phyloP scores from a whole-genome alignment of 1,284 basidiomycete genomes.

The Leccinum subspadiceum region DNA sequence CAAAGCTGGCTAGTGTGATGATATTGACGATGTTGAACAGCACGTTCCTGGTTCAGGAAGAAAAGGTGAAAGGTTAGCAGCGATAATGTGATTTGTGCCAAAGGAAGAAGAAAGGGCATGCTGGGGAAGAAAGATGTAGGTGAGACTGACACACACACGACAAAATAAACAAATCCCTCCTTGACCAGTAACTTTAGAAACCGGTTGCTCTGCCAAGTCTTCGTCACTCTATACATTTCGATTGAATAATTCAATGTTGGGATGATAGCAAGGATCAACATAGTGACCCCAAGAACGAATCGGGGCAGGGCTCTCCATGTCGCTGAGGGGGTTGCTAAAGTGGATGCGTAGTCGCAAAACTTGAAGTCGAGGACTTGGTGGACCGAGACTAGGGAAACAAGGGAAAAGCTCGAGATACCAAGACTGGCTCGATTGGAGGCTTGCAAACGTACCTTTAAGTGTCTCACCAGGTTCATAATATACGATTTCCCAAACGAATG shows the following conservation, averaged over 20 bases:
- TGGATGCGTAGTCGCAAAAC: background rate
- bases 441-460: background rate
- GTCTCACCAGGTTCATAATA: background rate
- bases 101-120: background rate
- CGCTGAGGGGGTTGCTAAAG: background rate
- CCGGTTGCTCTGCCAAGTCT: background rate
- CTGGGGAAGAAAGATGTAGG: background rate
- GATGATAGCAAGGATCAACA: background rate
- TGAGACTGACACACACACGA: background rate
- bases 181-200: background rate
- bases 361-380: background rate
- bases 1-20: background rate
- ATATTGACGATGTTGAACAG: background rate
- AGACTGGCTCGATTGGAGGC: background rate
- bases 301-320: background rate
- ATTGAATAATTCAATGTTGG: background rate
- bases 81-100: rapidly evolving
- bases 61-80: background rate
- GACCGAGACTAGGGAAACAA: background rate
- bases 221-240: background rate
- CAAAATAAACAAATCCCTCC: background rate
- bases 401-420: background rate
- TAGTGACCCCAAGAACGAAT: background rate
- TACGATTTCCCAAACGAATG: background rate
- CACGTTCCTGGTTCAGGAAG: background rate